Percentiles rank a stretch among this genome's conserved stretches.
phyloP scores from a whole-genome alignment of 441 rosid species.

The Populus hybrid region DNA sequence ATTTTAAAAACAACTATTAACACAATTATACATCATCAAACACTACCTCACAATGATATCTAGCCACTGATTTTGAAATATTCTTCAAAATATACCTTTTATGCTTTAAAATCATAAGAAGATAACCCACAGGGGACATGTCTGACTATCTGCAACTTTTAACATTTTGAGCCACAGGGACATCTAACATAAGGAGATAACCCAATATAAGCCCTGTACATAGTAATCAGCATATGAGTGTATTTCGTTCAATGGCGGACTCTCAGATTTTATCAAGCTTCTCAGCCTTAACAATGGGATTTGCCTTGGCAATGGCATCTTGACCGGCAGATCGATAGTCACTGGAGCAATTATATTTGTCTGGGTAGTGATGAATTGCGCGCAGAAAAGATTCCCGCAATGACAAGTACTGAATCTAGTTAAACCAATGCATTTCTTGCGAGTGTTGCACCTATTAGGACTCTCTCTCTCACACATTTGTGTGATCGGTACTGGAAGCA shows the following conservation, averaged over 20 bases:
- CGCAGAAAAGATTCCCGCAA: slow-evolving; percentile 63
- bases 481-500: not conserved
- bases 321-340: slow-evolving; percentile 63
- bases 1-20: no score
- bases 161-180: not conserved
- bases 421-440: slow-evolving; percentile 65
- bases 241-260: not conserved
- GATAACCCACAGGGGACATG: not conserved
- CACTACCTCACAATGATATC: no score
- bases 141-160: not conserved
- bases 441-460: slow-evolving; percentile 53
- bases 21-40: no score
- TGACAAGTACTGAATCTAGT: slow-evolving; percentile 64
- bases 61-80: no score
- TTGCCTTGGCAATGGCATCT: slow-evolving; percentile 68
- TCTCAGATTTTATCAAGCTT: slow-evolving; percentile 66
- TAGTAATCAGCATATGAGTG: not conserved
- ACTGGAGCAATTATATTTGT: slow-evolving; percentile 51
- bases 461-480: slow-evolving; percentile 31
- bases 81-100: no score
- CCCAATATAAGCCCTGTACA: not conserved
- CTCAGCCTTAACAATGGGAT: slow-evolving; percentile 64
- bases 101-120: no score
- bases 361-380: slow-evolving; percentile 66
- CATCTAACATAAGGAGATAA: not conserved